Percentiles rank a stretch among this genome's conserved stretches.
Evolutionary conservation across 352 stramenopile genomes (phyloP).

Genomic region (Pythium rishiriense): DNA sequence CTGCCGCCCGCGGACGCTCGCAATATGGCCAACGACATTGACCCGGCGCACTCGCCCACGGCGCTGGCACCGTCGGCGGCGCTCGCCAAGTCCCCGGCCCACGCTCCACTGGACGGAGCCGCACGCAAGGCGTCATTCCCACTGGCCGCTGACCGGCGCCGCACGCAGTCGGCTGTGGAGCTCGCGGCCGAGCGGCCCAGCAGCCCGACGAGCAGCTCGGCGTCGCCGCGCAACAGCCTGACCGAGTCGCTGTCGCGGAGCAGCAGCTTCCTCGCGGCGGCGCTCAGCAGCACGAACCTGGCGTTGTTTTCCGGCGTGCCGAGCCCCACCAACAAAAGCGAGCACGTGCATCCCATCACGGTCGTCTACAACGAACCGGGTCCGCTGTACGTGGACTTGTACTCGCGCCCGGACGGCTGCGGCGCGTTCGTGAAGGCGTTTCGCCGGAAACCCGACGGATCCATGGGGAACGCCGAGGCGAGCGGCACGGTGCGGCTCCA

Average conservation of each 20-base stretch:
- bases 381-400: conserved; percentile 72
- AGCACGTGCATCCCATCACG: conserved; percentile 34
- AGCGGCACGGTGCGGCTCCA: conserved; percentile 53
- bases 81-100: background rate
- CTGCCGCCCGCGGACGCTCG: background rate
- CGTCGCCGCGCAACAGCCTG: conserved; percentile 28
- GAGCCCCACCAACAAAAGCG: conserved; percentile 23
- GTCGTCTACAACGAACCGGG: conserved; percentile 54
- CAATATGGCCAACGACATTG: conserved; percentile 31
- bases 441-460: conserved; percentile 53
- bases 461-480: conserved; percentile 56
- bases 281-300: conserved; percentile 29
- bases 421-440: conserved; percentile 78
- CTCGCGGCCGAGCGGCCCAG: conserved; percentile 14
- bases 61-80: conserved; percentile 10
- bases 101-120: background rate
- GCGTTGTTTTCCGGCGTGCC: conserved; percentile 26
- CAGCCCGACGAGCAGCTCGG: conserved; percentile 11
- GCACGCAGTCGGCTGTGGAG: conserved; percentile 56
- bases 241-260: conserved; percentile 43
- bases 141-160: conserved; percentile 27
- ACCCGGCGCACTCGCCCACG: conserved; percentile 11
- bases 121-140: background rate
- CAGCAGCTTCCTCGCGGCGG: conserved; percentile 44
- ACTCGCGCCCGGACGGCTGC: conserved; percentile 63